A percentile compares a stretch with the other conserved stretches of the same genome.
phyloP scores from a whole-genome alignment of 208 protist genomes.

The Novymonas esmeraldas region DNA sequence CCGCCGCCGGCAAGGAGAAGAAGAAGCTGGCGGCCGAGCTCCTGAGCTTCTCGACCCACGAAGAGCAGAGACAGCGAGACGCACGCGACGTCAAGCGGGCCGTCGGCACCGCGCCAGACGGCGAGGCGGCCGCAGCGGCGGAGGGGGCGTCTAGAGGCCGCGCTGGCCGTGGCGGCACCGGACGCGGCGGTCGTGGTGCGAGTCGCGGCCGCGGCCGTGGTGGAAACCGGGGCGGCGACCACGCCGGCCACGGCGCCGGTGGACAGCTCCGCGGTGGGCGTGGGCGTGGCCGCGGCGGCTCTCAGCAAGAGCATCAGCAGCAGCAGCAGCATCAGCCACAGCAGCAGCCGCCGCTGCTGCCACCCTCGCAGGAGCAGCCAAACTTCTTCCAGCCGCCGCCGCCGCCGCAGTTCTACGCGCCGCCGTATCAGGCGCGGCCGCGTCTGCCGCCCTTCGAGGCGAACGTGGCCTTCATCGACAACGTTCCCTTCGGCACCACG shows the following conservation, averaged over 20 bases:
- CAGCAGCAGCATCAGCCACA: not conserved
- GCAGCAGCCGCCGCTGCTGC: not conserved
- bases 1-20: conserved; percentile 6
- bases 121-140: not conserved
- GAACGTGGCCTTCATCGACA: conserved; percentile 76
- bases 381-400: too few relatives aligned
- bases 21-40: conserved; percentile 64
- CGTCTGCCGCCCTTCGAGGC: conserved; percentile 53
- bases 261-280: conserved; percentile 11
- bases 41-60: conserved; percentile 52
- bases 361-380: not conserved
- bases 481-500: conserved; percentile 84
- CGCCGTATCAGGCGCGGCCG: conserved; percentile 3
- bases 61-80: conserved; percentile 27
- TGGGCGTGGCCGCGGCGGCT: conserved; percentile 17
- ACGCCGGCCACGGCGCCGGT: not conserved
- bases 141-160: not conserved
- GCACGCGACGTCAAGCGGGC: conserved; percentile 6
- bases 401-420: not conserved
- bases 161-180: conserved; percentile 13
- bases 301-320: conserved; percentile 17
- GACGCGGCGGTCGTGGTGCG: conserved; percentile 13
- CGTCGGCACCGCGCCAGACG: not conserved
- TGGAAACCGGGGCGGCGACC: conserved; percentile 2
- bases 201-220: not conserved